A percentile compares a stretch with the other conserved stretches of the same genome.
These are phyloP conservation scores for Neurospora crassa DNA, from an alignment of 2,329 filamentous ascomycete species.

Conservation along the genomic window DNA sequence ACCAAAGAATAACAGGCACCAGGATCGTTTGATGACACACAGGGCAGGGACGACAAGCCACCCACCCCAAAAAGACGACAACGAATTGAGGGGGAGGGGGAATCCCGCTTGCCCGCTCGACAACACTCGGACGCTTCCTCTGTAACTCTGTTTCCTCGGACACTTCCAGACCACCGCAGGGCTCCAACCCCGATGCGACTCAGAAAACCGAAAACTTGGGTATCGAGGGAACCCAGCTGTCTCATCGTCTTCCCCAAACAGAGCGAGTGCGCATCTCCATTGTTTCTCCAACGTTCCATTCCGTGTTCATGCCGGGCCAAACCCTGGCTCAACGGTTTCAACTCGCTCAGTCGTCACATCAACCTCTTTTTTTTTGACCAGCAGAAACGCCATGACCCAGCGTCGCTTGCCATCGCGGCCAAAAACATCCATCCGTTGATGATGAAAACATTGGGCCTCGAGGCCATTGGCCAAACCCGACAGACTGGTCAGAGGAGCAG, in stretches of 20 bases:
- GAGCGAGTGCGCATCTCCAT: neutral
- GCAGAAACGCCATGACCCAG: constrained; percentile 1
- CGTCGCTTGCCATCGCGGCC: neutral
- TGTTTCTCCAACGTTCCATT: neutral
- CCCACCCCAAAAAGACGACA: neutral
- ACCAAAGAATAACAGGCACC: constrained; percentile 5
- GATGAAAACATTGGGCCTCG: constrained; percentile 1
- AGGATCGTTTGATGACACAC: constrained; percentile 18
- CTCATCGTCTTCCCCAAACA: neutral
- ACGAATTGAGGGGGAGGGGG: neutral
- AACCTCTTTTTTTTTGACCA: neutral
- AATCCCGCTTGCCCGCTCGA: constrained; percentile 31
- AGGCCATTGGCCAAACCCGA: neutral
- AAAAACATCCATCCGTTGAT: neutral
- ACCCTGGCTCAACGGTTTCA: neutral
- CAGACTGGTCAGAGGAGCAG: neutral
- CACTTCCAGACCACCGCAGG: constrained; percentile 13
- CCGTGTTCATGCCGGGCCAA: neutral
- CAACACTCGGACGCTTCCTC: constrained; percentile 21
- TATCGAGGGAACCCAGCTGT: neutral
- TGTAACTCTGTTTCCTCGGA: constrained; percentile 9
- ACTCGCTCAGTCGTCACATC: neutral
- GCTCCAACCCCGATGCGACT: constrained; percentile 12
- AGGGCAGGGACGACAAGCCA: constrained; percentile 29
- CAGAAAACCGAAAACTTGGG: neutral